Conservation (phyloP, 2,329 filamentous ascomycete genomes). For the Fusarium sp. region DNA sequence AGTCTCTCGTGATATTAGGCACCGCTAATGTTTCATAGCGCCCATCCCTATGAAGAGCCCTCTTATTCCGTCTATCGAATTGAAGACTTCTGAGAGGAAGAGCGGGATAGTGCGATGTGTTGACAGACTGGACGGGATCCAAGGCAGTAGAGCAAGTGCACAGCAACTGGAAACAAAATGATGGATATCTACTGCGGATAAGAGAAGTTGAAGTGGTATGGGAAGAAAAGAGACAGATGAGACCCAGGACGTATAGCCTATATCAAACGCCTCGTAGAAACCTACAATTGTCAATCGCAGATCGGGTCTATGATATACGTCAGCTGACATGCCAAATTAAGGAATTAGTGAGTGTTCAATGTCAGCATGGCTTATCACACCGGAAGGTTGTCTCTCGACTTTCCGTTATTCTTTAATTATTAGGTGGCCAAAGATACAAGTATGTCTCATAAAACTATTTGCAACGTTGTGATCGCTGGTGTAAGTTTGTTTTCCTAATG, state of each 20-base stretch:
- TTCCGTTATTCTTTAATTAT: fast-evolving
- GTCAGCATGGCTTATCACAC: not conserved
- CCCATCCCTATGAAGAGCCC: not conserved
- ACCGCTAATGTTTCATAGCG: not conserved
- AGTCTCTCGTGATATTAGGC: fast-evolving
- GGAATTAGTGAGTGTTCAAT: fast-evolving
- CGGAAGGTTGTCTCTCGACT: fast-evolving
- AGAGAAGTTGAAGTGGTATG: not conserved
- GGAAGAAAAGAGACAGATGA: fast-evolving
- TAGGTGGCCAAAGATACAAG: fast-evolving
- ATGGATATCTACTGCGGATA: not conserved
- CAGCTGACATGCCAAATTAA: not conserved
- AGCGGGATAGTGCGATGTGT: not conserved
- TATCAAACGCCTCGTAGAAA: not conserved
- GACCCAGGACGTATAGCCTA: fast-evolving
- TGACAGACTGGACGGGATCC: fast-evolving
- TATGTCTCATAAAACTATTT: not conserved
- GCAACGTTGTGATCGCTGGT: not conserved
- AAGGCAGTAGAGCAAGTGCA: not conserved
- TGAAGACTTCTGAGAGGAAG: not conserved
- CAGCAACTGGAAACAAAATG: fast-evolving
- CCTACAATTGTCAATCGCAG: not conserved
- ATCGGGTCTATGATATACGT: fast-evolving
- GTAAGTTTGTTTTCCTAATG: not conserved
- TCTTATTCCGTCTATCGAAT: not conserved